phyloP scores from a whole-genome alignment of 1,284 basidiomycete genomes.

The Naganishia liquefaciens region DNA sequence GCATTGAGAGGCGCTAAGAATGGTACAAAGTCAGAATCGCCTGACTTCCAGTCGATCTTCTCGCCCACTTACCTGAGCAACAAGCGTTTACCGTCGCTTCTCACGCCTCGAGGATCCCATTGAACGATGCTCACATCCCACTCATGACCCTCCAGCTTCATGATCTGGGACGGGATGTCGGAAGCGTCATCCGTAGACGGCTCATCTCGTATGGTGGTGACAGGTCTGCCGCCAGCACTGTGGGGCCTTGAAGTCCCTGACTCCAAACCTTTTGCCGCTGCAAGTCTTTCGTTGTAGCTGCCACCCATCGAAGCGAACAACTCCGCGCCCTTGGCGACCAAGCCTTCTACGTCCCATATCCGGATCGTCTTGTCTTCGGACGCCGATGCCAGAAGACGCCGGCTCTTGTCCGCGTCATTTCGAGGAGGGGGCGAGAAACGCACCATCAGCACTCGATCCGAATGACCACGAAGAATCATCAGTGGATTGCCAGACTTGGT shows the following conservation, averaged over 20 bases:
- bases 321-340: slow-evolving; percentile 28
- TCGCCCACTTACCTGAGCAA: slow-evolving; percentile 23
- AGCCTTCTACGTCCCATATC: slow-evolving; percentile 70
- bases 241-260: slow-evolving; percentile 6
- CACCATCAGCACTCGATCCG: slow-evolving; percentile 34
- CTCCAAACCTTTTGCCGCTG: slow-evolving; percentile 15
- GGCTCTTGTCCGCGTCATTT: slow-evolving; percentile 20
- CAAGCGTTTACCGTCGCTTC: slow-evolving; percentile 30
- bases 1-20: slow-evolving; percentile 17
- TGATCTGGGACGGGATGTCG: slow-evolving; percentile 24
- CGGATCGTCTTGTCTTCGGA: slow-evolving; percentile 79
- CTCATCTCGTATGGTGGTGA: background rate
- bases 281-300: slow-evolving; percentile 23
- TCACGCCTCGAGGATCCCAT: slow-evolving; percentile 31
- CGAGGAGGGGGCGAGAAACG: slow-evolving; percentile 31
- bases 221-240: slow-evolving; percentile 12
- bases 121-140: slow-evolving; percentile 32
- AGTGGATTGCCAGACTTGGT: slow-evolving; percentile 24
- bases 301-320: slow-evolving; percentile 26
- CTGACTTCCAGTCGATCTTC: too few relatives aligned
- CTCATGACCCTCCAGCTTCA: slow-evolving; percentile 32
- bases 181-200: background rate
- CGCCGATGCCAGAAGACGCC: slow-evolving; percentile 55
- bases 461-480: slow-evolving; percentile 30
- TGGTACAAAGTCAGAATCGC: background rate